These are phyloP conservation scores for Halophytophthora batemanensis DNA, from an alignment of 352 stramenopile genomes.

Conservation along the genomic window DNA sequence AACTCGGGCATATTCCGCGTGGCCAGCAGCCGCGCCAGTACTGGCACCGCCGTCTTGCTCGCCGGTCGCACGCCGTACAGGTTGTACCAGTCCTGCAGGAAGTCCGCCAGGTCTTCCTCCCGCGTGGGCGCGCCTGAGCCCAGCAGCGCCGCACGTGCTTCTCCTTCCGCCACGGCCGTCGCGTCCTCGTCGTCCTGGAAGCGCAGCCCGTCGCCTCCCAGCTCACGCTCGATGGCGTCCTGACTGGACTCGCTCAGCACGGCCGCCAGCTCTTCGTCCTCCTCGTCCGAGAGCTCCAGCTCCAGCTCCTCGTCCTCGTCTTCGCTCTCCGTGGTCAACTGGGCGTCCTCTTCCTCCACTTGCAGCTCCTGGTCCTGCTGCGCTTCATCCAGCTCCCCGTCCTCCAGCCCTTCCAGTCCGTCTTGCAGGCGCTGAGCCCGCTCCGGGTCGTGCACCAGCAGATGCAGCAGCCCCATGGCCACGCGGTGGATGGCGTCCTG, in stretches of 20 bases:
- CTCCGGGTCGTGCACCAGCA: conserved; percentile 22
- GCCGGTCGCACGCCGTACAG: conserved; percentile 60
- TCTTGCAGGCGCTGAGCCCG: background rate
- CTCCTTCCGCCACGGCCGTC: conserved; percentile 16
- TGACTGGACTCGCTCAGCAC: conserved; percentile 37
- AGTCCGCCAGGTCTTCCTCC: conserved; percentile 60
- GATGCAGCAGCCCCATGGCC: conserved; percentile 54
- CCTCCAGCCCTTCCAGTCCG: conserved; percentile 1
- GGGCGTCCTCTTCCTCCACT: conserved; percentile 9
- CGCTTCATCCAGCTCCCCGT: conserved; percentile 1
- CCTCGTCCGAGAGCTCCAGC: conserved; percentile 15
- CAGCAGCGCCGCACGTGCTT: conserved; percentile 17
- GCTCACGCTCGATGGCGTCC: conserved; percentile 48
- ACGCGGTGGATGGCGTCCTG: conserved; percentile 73
- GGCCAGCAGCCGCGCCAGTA: conserved; percentile 58
- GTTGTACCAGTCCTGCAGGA: conserved; percentile 88
- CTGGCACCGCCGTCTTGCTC: conserved; percentile 72
- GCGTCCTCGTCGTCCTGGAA: conserved; percentile 40
- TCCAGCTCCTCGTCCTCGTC: conserved; percentile 4
- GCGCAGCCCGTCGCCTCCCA: conserved; percentile 29
- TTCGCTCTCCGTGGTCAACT: too few relatives aligned
- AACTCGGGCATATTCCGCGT: conserved; percentile 55
- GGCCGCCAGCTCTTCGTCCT: conserved; percentile 30
- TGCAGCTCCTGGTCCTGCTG: background rate
- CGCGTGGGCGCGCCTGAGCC: conserved; percentile 39